Evolutionary conservation across 352 stramenopile genomes (phyloP).

Genomic region (Pythium periplocum): DNA sequence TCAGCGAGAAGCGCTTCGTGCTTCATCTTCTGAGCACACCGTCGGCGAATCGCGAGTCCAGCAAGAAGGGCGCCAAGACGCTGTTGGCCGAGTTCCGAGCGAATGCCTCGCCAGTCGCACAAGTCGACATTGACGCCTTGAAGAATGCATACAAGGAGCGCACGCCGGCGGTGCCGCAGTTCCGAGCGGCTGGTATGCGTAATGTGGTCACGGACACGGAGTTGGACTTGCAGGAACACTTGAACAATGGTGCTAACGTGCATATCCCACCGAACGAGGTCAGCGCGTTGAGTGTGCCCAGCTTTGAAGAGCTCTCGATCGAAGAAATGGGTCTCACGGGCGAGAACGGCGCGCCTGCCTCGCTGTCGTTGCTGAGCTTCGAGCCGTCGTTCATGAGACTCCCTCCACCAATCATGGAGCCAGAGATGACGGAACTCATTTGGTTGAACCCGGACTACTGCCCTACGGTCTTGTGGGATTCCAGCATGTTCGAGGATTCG

Average conservation of each 20-base stretch:
- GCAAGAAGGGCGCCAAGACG: slow-evolving; percentile 77
- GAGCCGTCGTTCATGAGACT: slow-evolving; percentile 87
- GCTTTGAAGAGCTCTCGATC: slow-evolving; percentile 63
- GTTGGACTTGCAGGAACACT: slow-evolving; percentile 74
- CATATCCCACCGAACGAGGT: slow-evolving; percentile 68
- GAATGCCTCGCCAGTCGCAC: slow-evolving; percentile 35
- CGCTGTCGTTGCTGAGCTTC: slow-evolving; percentile 81
- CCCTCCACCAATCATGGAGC: slow-evolving; percentile 76
- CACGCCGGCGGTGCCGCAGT: slow-evolving; percentile 71
- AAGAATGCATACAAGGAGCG: slow-evolving; percentile 65
- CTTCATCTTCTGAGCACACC: slow-evolving; percentile 53
- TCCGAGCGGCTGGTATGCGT: slow-evolving; percentile 68
- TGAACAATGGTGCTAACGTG: slow-evolving; percentile 74
- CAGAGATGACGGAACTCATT: slow-evolving; percentile 84
- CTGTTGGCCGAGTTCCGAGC: slow-evolving; percentile 58
- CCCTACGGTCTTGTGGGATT: slow-evolving; percentile 87
- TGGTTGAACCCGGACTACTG: slow-evolving; percentile 92
- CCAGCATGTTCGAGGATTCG: slow-evolving; percentile 81
- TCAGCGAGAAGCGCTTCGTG: slow-evolving; percentile 78
- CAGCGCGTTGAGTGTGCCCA: slow-evolving; percentile 60
- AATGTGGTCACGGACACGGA: slow-evolving; percentile 79
- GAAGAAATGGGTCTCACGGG: slow-evolving; percentile 66
- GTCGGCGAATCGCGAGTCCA: slow-evolving; percentile 43
- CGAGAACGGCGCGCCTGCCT: slow-evolving; percentile 25
- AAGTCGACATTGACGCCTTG: slow-evolving; percentile 64